Evolutionary conservation across 495 filamentous ascomycete species (phyloP).

Genomic region (Lophiostoma macrostomum): DNA sequence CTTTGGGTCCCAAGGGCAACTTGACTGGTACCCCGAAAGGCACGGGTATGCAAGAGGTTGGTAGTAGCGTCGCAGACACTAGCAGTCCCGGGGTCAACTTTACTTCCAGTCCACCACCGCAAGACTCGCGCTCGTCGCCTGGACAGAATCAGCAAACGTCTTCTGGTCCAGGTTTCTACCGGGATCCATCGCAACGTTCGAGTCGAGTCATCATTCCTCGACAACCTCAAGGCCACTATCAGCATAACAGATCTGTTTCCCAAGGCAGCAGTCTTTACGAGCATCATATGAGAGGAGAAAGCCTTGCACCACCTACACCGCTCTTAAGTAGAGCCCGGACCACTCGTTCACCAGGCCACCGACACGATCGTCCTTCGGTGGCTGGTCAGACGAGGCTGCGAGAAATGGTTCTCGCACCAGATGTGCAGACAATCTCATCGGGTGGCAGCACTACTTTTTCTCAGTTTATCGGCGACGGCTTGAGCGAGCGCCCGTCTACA

Average conservation of each 20-base stretch:
- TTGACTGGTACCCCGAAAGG: slow-evolving; percentile 39
- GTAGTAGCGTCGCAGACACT: slow-evolving; percentile 40
- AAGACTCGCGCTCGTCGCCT: slow-evolving; percentile 10
- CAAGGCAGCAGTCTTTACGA: too few species aligned
- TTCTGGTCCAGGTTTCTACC: slow-evolving; percentile 7
- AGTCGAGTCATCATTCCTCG: too few species aligned
- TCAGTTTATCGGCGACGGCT: slow-evolving; percentile 4
- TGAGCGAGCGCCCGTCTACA: slow-evolving; percentile 7
- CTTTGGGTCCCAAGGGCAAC: slow-evolving; percentile 36
- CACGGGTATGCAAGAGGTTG: slow-evolving; percentile 38
- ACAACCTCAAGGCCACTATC: too few species aligned
- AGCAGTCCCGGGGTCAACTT: slow-evolving; percentile 41
- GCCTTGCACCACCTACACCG: background rate
- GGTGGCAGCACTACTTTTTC: slow-evolving; percentile 1
- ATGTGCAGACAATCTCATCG: slow-evolving; percentile 8
- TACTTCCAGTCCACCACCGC: too few species aligned
- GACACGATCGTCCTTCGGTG: slow-evolving; percentile 15
- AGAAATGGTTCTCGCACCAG: slow-evolving; percentile 25
- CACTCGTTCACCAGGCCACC: background rate
- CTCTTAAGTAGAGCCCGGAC: background rate
- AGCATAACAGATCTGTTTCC: too few species aligned
- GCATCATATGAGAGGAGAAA: background rate
- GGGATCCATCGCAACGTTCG: too few species aligned
- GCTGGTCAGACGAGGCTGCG: slow-evolving; percentile 28
- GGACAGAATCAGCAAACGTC: background rate